Base-by-base conservation (phyloP, 2,329 filamentous ascomycete genomes). In the Ceratocystis lukuohia region DNA sequence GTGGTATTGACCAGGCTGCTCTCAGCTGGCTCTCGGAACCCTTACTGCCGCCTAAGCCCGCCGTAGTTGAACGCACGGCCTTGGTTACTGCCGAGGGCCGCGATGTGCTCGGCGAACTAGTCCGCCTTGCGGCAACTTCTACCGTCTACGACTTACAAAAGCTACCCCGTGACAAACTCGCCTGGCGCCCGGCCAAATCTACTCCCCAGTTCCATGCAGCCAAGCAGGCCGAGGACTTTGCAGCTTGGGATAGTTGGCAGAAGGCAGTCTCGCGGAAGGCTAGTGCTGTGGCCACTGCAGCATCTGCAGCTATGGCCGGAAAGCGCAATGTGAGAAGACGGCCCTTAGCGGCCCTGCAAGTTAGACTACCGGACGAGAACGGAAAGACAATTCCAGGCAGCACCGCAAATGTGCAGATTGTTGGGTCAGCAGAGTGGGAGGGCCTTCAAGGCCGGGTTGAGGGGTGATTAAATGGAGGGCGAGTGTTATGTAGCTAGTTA, bases 121-220 rank as follows among this genome's bases (percentile, higher is more conserved):
- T 90, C 61, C 80, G 80, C 70, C 80, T 90, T 73, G 83, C 83
- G 0, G 77, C 79, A 1, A 75, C 77, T 1, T 80, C 84, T 3
- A 78, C 76, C 68, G 73, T 88, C 8, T 88, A 83, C 70, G 82
- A 88, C 71, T 77, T 89, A n/a, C 76, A 73, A 5, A 72, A 74
- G 33, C 73, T 86, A 69, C 82, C 84, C 1, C 76, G 80, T 72
- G 83, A 88, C 71, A 83, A 80, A 72, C 77, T 86, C 50, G 81
- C 81, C 8, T 90, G 88, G 87, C 80, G 83, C 69, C 86, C 86
- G 25, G 82, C 83, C 25, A 83, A 77, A 71, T 79, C 78, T 48
- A 88, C 84, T 59, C 83, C 86, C 3, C 81, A 84, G 72, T 89
- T 85, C 75, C 83, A 86, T 68, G 84, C 85, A 8, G 85, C 85